Percentiles rank a stretch among this genome's conserved stretches.
Evolutionary conservation across 2,329 filamentous ascomycete species (phyloP).

Genomic region (Aspergillus sp.): DNA sequence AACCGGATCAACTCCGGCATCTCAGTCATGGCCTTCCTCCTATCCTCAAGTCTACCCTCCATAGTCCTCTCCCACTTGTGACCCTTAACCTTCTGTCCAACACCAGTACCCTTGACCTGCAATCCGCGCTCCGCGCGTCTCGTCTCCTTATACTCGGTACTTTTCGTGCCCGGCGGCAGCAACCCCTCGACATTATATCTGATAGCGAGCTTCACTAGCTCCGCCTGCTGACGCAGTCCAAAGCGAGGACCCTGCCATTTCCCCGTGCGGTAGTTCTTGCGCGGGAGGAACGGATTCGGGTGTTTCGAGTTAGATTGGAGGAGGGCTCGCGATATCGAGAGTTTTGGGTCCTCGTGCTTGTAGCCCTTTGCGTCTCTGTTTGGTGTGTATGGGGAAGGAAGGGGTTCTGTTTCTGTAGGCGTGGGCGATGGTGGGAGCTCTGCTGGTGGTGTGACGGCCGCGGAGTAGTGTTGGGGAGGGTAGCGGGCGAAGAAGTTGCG

Average conservation of each 20-base stretch:
- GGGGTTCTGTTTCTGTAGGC: slow-evolving; percentile 20
- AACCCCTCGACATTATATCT: slow-evolving; percentile 78
- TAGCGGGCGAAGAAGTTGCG: slow-evolving; percentile 87
- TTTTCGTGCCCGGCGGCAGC: slow-evolving; percentile 74
- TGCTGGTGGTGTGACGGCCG: slow-evolving; percentile 31
- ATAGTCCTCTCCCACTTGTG: slow-evolving; percentile 88
- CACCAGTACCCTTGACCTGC: slow-evolving; percentile 87
- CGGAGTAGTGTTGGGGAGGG: slow-evolving; percentile 63
- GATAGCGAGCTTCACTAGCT: slow-evolving; percentile 81
- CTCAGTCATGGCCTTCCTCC: slow-evolving; percentile 86
- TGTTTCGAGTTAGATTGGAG: slow-evolving; percentile 46
- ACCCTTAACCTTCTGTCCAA: slow-evolving; percentile 91
- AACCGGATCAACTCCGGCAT: slow-evolving; percentile 90
- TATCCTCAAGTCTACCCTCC: slow-evolving; percentile 78
- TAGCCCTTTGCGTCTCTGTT: slow-evolving; percentile 45
- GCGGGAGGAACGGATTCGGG: slow-evolving; percentile 77
- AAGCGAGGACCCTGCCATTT: slow-evolving; percentile 81
- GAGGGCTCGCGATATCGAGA: slow-evolving; percentile 33
- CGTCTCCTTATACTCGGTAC: slow-evolving; percentile 65
- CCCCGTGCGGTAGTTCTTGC: slow-evolving; percentile 74
- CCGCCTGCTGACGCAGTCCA: slow-evolving; percentile 83
- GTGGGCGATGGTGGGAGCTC: slow-evolving; percentile 24
- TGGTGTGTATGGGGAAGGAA: slow-evolving; percentile 42
- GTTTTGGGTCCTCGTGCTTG: slow-evolving; percentile 31
- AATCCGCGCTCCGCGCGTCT: slow-evolving; percentile 76